Percentiles rank a stretch among this genome's conserved stretches.
Evolutionary conservation across 1,139 yeast species (phyloP).

Genomic region (Candida buenavistaensis): DNA sequence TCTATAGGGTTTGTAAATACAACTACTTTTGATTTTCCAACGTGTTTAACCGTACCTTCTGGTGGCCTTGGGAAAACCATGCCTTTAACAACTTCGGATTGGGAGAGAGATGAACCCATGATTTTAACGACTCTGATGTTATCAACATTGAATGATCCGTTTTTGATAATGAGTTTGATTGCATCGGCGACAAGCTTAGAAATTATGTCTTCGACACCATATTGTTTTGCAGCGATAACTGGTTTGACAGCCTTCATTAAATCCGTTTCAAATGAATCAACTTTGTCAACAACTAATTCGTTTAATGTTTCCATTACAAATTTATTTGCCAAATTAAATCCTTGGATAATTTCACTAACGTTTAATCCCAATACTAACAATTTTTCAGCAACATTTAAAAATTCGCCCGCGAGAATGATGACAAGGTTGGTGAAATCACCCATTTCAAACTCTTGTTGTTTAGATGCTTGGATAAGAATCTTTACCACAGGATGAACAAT

Average conservation of each 20-base stretch:
- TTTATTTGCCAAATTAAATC: constrained; percentile 79
- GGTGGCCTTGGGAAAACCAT: constrained; percentile 99
- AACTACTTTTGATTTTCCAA: constrained; percentile 78
- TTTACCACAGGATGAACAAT: constrained; percentile 98
- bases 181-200: constrained; percentile 86
- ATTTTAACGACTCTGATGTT: constrained; percentile 92
- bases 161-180: constrained; percentile 67
- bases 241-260: constrained; percentile 78
- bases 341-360: constrained; percentile 88
- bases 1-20: constrained; percentile 94
- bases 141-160: constrained; percentile 80
- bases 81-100: constrained; percentile 84
- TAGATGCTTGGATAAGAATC: constrained; percentile 91
- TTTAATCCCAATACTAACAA: constrained; percentile 81
- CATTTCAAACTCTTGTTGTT: constrained; percentile 90
- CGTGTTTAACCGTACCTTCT: constrained; percentile 78
- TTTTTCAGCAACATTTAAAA: constrained; percentile 80
- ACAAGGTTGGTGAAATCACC: constrained; percentile 52
- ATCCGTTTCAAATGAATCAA: constrained; percentile 53
- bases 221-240: constrained; percentile 91
- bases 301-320: constrained; percentile 72
- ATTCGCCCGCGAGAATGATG: constrained; percentile 80
- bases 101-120: constrained; percentile 82
- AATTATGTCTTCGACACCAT: constrained; percentile 79
- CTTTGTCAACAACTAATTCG: constrained; percentile 59